phyloP scores from a whole-genome alignment of 148 eudicot genomes.

The Rhododendron vialii region DNA sequence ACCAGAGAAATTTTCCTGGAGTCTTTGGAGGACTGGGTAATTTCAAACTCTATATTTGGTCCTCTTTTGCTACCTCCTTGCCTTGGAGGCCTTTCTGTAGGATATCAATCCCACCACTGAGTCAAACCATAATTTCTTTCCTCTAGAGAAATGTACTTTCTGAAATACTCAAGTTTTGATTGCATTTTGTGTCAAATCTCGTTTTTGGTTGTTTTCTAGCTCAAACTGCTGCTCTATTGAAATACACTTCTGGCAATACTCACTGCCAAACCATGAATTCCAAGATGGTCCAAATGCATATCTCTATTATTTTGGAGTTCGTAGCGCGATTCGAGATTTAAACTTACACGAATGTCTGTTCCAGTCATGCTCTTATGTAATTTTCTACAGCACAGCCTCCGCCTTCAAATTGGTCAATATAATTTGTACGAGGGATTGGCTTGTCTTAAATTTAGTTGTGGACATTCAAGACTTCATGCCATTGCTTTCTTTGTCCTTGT shows the following conservation, averaged over 20 bases:
- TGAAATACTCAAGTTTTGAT: neutral
- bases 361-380: neutral
- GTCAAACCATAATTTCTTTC: conserved; percentile 7
- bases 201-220: conserved; percentile 1
- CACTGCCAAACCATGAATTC: neutral
- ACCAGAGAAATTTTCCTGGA: neutral
- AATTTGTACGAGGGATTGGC: neutral
- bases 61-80: neutral
- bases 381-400: neutral
- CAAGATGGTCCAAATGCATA: neutral
- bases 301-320: neutral
- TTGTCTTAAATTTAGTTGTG: neutral
- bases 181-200: neutral
- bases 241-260: neutral
- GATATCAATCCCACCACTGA: neutral
- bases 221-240: neutral
- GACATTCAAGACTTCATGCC: neutral
- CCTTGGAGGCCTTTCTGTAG: neutral
- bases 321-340: neutral
- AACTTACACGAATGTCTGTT: neutral
- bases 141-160: neutral
- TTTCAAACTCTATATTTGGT: neutral
- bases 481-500: conserved; percentile 7
- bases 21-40: neutral
- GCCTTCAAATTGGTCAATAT: neutral